Base-by-base conservation (phyloP, 2,329 filamentous ascomycete genomes). In the Aspergillus spinulosporus region DNA sequence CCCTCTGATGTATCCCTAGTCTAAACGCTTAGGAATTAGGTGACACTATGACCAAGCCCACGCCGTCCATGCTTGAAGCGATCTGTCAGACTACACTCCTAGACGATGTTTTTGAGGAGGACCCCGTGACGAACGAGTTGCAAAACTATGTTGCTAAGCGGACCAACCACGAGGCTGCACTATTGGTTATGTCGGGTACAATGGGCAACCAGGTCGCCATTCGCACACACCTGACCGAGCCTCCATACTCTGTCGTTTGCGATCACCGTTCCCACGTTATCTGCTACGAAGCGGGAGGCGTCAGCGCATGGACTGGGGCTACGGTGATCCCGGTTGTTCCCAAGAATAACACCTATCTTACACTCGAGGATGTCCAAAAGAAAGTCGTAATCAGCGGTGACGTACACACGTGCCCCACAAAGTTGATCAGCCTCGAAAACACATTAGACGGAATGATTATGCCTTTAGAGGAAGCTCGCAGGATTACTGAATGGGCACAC, bases 201-300 rank as follows among this genome's bases (percentile, higher is more conserved):
- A 96, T 96, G 92, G 92, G 91, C 40, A 97, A 97, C 75, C 92
- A 96, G 72, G 79, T 97, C 14, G 87, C 88, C 0, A 81, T 96
- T 42, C 85, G 92, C 39, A 82, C 89, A 1, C 88, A 94, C 57
- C 81, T 97, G 11, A 82, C 80, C 0, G 88, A 90, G 58, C 92
- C 92, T 11, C 93, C 93, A 0, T 86, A 96, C 70, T 83, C 84
- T 5, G 84, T 97, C 4, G 77, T 97, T 6, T 90, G 88, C 64
- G 92, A 97, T 69, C 79, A 86, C 61, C 83, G 90, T 34, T 84
- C 86, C 3, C 93, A 97, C 70, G 89, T 97, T 56, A 78, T 90
- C 56, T 80, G 85, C 51, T 77, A 76, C 60, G 85, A 88, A 69
- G 84, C 84, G 1, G 85, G 78, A 46, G 90, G 89, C 5, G 85